Percentiles rank a stretch among this genome's conserved stretches.
Conservation (phyloP, 2,329 filamentous ascomycete species). For the Alternaria triticina region DNA sequence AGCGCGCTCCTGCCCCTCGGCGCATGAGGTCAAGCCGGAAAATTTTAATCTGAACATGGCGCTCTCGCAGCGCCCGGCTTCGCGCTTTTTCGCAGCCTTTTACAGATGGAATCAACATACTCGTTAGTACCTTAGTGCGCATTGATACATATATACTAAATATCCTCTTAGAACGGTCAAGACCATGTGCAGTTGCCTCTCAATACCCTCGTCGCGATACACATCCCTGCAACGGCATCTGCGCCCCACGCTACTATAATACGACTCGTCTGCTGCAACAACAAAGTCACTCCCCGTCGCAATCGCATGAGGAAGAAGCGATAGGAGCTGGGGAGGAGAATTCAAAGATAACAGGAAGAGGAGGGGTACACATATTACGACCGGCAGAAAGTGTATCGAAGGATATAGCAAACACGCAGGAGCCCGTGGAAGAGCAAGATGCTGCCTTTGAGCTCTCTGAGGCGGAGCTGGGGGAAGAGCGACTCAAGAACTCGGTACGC, state of each 20-base stretch:
- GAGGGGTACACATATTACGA: background rate
- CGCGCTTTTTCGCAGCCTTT: conserved; percentile 54
- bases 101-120: conserved; percentile 50
- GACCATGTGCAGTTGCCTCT: conserved; percentile 3
- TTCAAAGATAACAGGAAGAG: background rate
- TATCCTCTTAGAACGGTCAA: conserved; percentile 14
- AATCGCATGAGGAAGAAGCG: conserved; percentile 1
- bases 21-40: background rate
- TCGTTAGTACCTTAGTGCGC: conserved; percentile 17
- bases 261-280: conserved; percentile 16
- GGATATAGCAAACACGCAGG: background rate
- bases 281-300: conserved; percentile 8
- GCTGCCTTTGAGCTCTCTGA: background rate
- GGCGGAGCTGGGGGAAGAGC: conserved; percentile 1
- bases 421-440: background rate
- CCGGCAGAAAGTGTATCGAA: background rate
- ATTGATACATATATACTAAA: background rate
- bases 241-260: conserved; percentile 12
- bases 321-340: background rate
- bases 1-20: background rate
- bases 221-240: background rate
- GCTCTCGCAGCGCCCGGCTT: conserved; percentile 26
- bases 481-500: conserved; percentile 25
- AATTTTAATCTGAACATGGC: conserved; percentile 17
- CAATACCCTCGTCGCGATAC: background rate